Conservation (phyloP, 2,329 filamentous ascomycete species). For the Pestalotiopsis sp. region DNA sequence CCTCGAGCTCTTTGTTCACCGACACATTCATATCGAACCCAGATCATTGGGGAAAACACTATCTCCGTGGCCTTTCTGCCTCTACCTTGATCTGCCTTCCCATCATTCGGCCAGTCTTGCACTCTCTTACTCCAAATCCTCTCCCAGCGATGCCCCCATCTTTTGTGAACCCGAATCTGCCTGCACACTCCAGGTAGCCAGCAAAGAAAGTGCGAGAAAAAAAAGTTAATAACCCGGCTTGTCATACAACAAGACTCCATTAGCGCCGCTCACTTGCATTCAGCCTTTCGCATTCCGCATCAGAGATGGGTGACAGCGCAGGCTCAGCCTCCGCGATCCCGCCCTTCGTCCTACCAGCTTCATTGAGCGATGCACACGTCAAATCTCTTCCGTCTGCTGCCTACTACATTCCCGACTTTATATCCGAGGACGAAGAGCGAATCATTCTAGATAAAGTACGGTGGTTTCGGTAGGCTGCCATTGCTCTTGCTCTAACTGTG, state of each 20-base stretch:
- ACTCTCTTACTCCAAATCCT: not conserved
- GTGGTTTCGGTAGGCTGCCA: constrained; percentile 13
- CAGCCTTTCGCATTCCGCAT: not conserved
- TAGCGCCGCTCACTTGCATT: not conserved
- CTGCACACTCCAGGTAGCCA: not conserved
- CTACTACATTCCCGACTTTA: constrained; percentile 87
- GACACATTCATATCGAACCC: not conserved
- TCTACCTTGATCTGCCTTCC: not conserved
- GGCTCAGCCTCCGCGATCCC: constrained; percentile 5
- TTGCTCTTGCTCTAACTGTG: constrained; percentile 38
- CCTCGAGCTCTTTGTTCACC: not conserved
- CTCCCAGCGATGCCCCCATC: not conserved
- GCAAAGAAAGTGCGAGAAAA: not conserved
- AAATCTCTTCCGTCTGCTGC: constrained; percentile 60
- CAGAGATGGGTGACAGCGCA: constrained; percentile 1
- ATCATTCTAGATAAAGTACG: constrained; percentile 70
- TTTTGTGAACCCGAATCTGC: not conserved
- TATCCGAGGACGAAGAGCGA: constrained; percentile 72
- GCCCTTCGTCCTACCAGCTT: constrained; percentile 38
- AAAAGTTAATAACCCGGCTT: not conserved
- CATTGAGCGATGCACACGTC: constrained; percentile 54
- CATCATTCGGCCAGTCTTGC: not conserved
- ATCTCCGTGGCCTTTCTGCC: not conserved
- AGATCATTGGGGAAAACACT: not conserved
- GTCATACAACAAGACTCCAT: not conserved